Evolutionary conservation across 2,329 filamentous ascomycete genomes (phyloP), one percentile per base, ranked within the genome.

Genomic region (Xylariaceae sp.): DNA sequence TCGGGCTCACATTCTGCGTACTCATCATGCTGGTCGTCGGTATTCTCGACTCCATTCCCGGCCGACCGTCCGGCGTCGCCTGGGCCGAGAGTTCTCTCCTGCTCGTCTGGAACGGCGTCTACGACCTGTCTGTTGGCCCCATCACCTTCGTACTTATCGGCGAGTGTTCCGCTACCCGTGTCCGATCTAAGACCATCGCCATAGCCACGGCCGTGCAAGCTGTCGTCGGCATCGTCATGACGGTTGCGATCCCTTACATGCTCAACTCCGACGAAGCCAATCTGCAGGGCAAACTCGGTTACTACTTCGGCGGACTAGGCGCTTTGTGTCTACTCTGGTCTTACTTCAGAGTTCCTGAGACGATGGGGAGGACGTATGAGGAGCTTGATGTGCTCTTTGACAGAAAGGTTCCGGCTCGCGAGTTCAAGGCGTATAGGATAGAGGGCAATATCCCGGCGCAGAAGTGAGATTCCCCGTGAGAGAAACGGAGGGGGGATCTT

Each of bases 131-230:
- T 0, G 72, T 83, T 15, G 82, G 81, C 0, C 76, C 76, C 2
- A 68, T 78, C 51, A 75, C 73, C 55, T 78, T 86, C 58, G 70
- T 86, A 57, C 80, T 84, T 65, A 80, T 85, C 62, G 83, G 82
- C 64, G 72, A 85, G 73, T 67, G 75, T 35, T 78, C 75, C 0
- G 76, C 76, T 13, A 78, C 75, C 1, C 73, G 76, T 13, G 74
- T 78, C 6, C 71, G 76, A 6, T 77, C 75, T 15, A 77, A 77
- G 70, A 77, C 74, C 1, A 78, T 78, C 30, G 76, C 76, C 41
- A 70, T 78, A 11, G 75, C 75, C 9, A 78, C 76, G 5, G 76
- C 76, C 2, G 68, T 73, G 0, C 76, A 78, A 59, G 76, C 72
- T 0, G 66, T 76, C 0, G 58, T 77, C 0, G 76, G 76, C 4